Conservation (phyloP, 257 asterid genomes). For the Voacanga thouarsii region DNA sequence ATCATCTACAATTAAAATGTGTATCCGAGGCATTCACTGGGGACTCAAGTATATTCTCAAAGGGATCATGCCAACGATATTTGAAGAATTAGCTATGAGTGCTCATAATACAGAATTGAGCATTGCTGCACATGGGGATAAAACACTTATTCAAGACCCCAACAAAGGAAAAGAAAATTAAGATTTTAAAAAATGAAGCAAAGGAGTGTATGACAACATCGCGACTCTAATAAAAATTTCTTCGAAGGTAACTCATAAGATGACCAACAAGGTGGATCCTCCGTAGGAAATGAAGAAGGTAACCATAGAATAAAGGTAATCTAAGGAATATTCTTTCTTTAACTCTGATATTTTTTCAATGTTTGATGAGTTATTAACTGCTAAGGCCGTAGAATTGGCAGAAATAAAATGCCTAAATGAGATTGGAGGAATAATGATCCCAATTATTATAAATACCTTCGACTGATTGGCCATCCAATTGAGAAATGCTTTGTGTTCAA, state of each 20-base stretch:
- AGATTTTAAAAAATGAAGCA: not conserved
- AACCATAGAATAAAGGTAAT: not conserved
- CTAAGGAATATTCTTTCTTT: not conserved
- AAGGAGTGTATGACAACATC: not conserved
- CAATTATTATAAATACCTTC: not conserved
- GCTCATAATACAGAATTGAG: not conserved
- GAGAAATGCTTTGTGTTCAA: not conserved
- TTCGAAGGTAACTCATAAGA: not conserved
- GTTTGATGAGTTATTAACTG: not conserved
- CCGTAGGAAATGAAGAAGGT: not conserved
- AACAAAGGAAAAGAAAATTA: not conserved
- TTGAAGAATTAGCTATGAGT: too few relatives aligned
- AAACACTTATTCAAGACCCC: not conserved
- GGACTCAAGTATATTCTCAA: too few relatives aligned
- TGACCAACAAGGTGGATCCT: not conserved
- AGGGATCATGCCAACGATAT: too few relatives aligned
- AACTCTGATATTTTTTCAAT: not conserved
- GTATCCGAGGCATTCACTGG: too few relatives aligned
- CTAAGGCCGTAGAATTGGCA: not conserved
- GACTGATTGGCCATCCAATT: not conserved
- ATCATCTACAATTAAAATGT: too few relatives aligned
- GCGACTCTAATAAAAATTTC: not conserved
- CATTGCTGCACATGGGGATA: not conserved
- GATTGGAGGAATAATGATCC: not conserved
- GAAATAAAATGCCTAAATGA: not conserved